Evolutionary conservation across 1,284 basidiomycete genomes (phyloP).

Genomic region (Melampsora americana): DNA sequence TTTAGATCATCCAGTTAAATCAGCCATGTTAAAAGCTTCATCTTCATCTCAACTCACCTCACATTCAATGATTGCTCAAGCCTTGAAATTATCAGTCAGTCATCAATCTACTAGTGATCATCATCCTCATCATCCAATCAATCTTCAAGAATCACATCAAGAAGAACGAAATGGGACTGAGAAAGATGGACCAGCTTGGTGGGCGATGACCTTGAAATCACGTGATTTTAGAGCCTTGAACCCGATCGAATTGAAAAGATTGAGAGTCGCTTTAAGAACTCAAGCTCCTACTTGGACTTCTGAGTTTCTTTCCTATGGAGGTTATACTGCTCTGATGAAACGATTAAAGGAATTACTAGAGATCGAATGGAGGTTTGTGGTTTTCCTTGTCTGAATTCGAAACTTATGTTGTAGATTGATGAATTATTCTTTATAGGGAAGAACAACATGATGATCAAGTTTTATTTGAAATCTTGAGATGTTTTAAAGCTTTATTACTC

Average conservation of each 20-base stretch:
- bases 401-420: no score
- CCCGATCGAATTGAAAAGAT: constrained; percentile 21
- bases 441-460: constrained; percentile 96
- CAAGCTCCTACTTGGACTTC: constrained; percentile 71
- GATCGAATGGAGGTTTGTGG: constrained; percentile 84
- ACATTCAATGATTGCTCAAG: background rate
- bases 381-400: constrained; percentile 16
- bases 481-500: constrained; percentile 86
- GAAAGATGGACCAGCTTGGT: constrained; percentile 69
- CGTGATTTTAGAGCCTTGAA: constrained; percentile 21
- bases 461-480: constrained; percentile 84
- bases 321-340: constrained; percentile 76
- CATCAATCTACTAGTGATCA: background rate
- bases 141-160: constrained; percentile 45
- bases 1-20: constrained; percentile 77
- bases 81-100: background rate
- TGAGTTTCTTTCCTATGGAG: constrained; percentile 76
- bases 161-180: constrained; percentile 68
- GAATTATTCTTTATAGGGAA: constrained; percentile 64
- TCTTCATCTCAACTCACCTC: constrained; percentile 55
- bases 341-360: constrained; percentile 87
- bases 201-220: constrained; percentile 46
- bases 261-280: constrained; percentile 44
- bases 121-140: background rate
- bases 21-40: constrained; percentile 82